Conservation (phyloP, 202 grass and related monocot genomes). For the Zoysia matrella region DNA sequence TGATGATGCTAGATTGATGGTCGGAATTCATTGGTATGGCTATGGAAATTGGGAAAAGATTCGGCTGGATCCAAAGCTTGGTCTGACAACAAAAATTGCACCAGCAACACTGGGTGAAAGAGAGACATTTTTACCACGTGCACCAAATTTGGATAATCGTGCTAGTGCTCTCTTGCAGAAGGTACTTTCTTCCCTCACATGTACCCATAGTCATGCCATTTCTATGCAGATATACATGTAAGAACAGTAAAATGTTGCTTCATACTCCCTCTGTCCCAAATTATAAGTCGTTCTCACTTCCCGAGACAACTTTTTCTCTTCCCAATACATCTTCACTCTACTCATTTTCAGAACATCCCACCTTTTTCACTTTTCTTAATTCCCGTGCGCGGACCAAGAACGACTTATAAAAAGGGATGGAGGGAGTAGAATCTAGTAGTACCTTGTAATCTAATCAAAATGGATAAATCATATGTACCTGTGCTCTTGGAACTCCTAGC, state of each 20-base stretch:
- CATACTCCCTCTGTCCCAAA: no score
- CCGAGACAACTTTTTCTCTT: no score
- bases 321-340: no score
- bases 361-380: no score
- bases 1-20: conserved; percentile 98
- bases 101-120: conserved; percentile 90
- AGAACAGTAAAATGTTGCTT: no score
- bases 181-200: conserved; percentile 43
- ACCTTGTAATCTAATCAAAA: background rate
- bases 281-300: no score
- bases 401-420: no score
- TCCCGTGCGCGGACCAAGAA: no score
- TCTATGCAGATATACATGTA: conserved; percentile 9
- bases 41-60: conserved; percentile 99
- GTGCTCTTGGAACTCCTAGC: background rate
- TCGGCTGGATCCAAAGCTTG: conserved; percentile 79
- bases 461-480: background rate
- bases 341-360: no score
- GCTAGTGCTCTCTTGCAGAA: conserved; percentile 92
- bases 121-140: conserved; percentile 95
- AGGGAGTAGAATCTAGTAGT: no score
- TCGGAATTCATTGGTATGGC: conserved; percentile 97
- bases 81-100: conserved; percentile 90
- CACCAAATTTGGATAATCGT: conserved; percentile 98
- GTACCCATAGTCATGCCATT: background rate